Evolutionary conservation across 164 flowering plant species (phyloP), one percentile per base, ranked within the genome.

Genomic region (Protea cynaroides): DNA sequence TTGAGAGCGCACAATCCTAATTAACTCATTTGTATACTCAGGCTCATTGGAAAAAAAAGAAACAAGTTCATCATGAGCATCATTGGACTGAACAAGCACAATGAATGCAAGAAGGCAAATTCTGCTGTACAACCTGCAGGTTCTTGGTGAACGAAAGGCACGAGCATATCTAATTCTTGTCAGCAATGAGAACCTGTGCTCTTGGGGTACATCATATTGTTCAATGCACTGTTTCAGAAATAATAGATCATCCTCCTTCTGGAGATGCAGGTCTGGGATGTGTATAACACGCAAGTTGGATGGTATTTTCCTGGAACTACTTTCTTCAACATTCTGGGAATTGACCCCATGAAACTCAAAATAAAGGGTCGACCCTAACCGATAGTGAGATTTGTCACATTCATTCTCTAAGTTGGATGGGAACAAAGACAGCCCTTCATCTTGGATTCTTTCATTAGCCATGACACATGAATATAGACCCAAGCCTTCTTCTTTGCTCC

Each of bases 21-120:
- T 90, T 37, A 95, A 78, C 67, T 95, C 99, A 76, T 92, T 90
- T 55, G 97, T 87, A 68, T 84, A 92, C 69, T 92, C 99, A 1
- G 99, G 98, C 78, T 95, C 99, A 78, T 92, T 92, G 19, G 97
- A 94, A 67, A 95, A 92, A 71, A 95, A 92, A 25, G 99, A 83
- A 3, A 80, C 86, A 62, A 95, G 82, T 70, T 95, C 97, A 65
- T 95, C 99, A 73, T 88, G 86, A 46, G 96, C 89, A 82, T 92
- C 97, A 71, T 79, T 84, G 40, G 97, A 88, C 80, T 92, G 99
- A 59, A 90, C 98, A 81, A 95, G 92, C 64, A 86, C 98, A 73
- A 87, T 83, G 71, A 95, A 95, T 24, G 99, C 85, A 76, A 92
- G 97, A 65, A 95, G 87, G 77, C 90, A 88, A 59, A 92, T 88